Evolutionary conservation across 2,329 filamentous ascomycete species (phyloP).

Genomic region (Exophiala phaeomuriformis): DNA sequence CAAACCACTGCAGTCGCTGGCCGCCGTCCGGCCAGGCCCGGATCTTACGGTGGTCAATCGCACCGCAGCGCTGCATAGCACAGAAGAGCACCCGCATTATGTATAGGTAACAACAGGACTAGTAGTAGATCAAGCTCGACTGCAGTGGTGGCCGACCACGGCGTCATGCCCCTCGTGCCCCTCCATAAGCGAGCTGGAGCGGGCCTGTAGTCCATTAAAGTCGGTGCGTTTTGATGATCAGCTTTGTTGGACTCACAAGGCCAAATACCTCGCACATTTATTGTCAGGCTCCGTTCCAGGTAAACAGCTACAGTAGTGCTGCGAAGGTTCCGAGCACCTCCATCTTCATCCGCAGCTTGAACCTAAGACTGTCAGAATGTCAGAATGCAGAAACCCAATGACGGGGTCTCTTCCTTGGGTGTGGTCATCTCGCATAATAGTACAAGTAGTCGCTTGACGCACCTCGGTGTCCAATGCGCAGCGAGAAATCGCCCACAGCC

Average conservation of each 20-base stretch:
- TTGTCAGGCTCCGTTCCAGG: too few relatives aligned
- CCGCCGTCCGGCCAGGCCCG: slow-evolving; percentile 15
- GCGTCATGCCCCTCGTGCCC: slow-evolving; percentile 7
- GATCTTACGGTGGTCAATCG: slow-evolving; percentile 10
- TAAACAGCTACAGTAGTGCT: too few relatives aligned
- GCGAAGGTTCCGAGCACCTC: too few relatives aligned
- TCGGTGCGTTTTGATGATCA: neutral
- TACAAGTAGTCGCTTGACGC: neutral
- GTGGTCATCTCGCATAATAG: slow-evolving; percentile 14
- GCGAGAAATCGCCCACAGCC: neutral
- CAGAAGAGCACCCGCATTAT: too few relatives aligned
- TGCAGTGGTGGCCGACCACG: neutral
- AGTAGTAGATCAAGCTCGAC: neutral
- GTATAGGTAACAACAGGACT: too few relatives aligned
- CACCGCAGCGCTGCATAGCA: neutral
- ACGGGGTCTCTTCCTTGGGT: neutral
- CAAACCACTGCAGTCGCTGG: neutral
- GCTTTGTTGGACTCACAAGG: neutral
- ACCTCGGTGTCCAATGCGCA: neutral
- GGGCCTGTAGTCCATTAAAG: neutral
- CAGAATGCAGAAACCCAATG: neutral
- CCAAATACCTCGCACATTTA: neutral
- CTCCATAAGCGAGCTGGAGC: slow-evolving; percentile 7
- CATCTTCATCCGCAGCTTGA: too few relatives aligned
- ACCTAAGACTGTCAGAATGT: too few relatives aligned